phyloP scores from a whole-genome alignment of 73 alveolate species.

The Tetrahymena thermophila region DNA sequence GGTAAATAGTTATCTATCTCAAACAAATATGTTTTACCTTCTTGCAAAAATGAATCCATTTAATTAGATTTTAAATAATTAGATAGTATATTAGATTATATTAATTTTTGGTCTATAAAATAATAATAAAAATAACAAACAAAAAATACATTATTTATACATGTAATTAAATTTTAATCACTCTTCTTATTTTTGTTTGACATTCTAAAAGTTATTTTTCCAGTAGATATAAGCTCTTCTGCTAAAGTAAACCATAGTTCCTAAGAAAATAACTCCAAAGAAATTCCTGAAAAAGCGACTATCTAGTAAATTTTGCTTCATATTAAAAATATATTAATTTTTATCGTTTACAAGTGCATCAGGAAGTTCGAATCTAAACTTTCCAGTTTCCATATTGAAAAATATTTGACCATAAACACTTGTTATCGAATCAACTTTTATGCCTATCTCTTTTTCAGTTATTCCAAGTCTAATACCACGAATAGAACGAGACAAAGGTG shows the following conservation, averaged over 20 bases:
- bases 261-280: neutral
- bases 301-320: neutral
- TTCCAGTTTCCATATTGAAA: neutral
- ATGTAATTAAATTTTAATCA: neutral
- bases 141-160: neutral
- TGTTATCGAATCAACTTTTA: neutral
- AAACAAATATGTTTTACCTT: too few species aligned
- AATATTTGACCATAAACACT: neutral
- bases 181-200: neutral
- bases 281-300: neutral
- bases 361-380: neutral
- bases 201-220: neutral
- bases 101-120: neutral
- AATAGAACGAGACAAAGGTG: neutral
- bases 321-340: neutral
- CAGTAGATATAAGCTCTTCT: neutral
- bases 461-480: neutral
- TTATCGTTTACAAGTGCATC: neutral
- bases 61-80: too few species aligned
- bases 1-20: too few species aligned
- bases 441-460: neutral
- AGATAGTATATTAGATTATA: too few species aligned
- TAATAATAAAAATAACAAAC: neutral
- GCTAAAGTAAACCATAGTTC: neutral
- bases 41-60: too few species aligned